Percentiles rank a stretch among this genome's conserved stretches.
phyloP scores from a whole-genome alignment of 345 rosid species.

The Bruguiera sexangula region DNA sequence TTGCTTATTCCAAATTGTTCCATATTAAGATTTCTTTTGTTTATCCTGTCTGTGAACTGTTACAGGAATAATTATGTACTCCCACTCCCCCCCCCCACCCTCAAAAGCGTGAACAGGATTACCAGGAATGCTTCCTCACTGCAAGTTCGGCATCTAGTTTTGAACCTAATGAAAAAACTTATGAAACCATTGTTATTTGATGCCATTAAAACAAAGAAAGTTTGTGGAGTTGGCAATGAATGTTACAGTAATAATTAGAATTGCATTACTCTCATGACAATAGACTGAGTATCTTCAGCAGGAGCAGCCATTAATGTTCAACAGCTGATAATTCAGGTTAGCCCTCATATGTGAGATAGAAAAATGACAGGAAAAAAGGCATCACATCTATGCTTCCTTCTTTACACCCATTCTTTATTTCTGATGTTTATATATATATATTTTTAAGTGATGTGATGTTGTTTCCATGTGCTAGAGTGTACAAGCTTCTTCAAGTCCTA shows the following conservation, averaged over 20 bases:
- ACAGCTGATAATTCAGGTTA: no score
- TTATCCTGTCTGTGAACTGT: no score
- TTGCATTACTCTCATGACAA: no score
- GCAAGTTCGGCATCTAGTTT: background rate
- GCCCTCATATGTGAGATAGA: no score
- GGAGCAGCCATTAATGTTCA: no score
- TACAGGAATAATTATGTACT: background rate
- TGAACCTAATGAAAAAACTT: background rate
- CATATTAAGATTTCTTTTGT: background rate
- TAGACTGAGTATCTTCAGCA: no score
- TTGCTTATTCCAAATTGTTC: background rate
- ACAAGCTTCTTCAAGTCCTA: conserved; percentile 72
- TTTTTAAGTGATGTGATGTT: conserved; percentile 2
- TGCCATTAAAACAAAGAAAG: no score
- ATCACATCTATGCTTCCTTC: background rate
- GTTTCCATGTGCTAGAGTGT: conserved; percentile 44
- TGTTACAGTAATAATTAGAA: no score
- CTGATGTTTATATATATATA: background rate
- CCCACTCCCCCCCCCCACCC: background rate
- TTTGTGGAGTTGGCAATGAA: no score
- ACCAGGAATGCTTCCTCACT: background rate
- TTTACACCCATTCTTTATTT: background rate
- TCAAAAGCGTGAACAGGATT: background rate
- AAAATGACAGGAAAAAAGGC: conserved; percentile 1
- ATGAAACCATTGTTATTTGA: no score